Evolutionary conservation across 1,284 basidiomycete species (phyloP).

Genomic region (Tilletia indica): DNA sequence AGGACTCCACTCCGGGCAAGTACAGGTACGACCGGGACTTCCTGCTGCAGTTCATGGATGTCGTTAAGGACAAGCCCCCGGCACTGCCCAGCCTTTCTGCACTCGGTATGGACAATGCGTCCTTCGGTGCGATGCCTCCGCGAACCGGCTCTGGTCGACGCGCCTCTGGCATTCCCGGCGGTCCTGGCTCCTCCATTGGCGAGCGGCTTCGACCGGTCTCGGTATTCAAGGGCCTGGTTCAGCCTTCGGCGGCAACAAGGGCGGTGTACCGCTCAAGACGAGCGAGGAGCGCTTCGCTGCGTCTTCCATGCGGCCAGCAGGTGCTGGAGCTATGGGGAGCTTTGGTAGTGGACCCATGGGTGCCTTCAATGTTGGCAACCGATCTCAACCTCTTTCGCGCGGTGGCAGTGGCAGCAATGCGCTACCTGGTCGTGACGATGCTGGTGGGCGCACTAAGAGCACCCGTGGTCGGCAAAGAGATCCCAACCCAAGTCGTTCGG

Average conservation of each 20-base stretch:
- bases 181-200: constrained; percentile 29
- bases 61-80: constrained; percentile 93
- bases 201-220: constrained; percentile 35
- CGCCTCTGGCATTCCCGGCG: constrained; percentile 23
- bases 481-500: constrained; percentile 29
- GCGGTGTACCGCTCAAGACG: constrained; percentile 38
- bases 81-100: constrained; percentile 83
- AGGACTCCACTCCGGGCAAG: constrained; percentile 76
- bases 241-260: constrained; percentile 42
- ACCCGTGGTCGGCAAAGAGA: constrained; percentile 52
- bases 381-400: constrained; percentile 51
- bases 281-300: constrained; percentile 55
- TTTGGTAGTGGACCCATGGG: constrained; percentile 49
- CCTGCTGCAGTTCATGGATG: constrained; percentile 91
- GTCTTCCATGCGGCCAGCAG: constrained; percentile 23
- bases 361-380: constrained; percentile 47
- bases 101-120: constrained; percentile 66
- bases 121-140: constrained; percentile 38
- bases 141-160: constrained; percentile 30
- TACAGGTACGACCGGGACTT: constrained; percentile 98
- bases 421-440: constrained; percentile 51
- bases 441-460: constrained; percentile 51
- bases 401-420: constrained; percentile 51
- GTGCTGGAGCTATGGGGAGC: constrained; percentile 34
- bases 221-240: constrained; percentile 42